Evolutionary conservation across 495 filamentous ascomycete genomes (phyloP), one percentile per base, ranked within the genome.

Genomic region (Lasiosphaeris hirsuta): DNA sequence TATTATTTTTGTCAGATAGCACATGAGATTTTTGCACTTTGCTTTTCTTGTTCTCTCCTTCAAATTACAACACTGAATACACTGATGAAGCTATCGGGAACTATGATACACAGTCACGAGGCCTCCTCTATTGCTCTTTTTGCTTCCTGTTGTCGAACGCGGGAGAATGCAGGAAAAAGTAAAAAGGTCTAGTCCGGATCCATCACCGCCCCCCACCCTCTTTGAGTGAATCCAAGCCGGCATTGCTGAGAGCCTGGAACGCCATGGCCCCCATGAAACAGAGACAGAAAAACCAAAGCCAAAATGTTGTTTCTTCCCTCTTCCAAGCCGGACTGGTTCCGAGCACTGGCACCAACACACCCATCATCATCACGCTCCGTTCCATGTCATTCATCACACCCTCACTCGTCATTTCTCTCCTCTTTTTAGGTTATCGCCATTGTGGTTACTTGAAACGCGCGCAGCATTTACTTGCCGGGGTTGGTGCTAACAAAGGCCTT

Each of bases 391-490:
- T 14, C 46, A 34, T 11, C 19, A 30, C 23, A 30, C 14, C 34
- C 34, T 42, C 35, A 46, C 49, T 30, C 1, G n/a, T 14, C 48
- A 33, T n/a, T 48, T n/a, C 34, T 57, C 23, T 37, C 39, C 17
- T 3, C 11, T 30, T 23, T 23, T 34, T 33, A 17, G 40, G 33
- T 41, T 13, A 39, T 7, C 17, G 13, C 18, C 19, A 9, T 43
- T 17, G 46, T 7, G 5, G 8, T 38, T 33, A 36, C 17, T 14
- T 37, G 4, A 1, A 15, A 33, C 18, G 18, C 37, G 34, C 50
- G n/a, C 39, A 36, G 38, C 45, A 30, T 30, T 75, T 82, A 81
- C 67, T 81, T 81, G 56, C 75, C 74, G 46, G 80, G 80, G 79
- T 82, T 82, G 34, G 69, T 13, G 34, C 76, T 73, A 49, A 76